Evolutionary conservation across 805 yeast species (phyloP).

Genomic region (Candida quercuum): DNA sequence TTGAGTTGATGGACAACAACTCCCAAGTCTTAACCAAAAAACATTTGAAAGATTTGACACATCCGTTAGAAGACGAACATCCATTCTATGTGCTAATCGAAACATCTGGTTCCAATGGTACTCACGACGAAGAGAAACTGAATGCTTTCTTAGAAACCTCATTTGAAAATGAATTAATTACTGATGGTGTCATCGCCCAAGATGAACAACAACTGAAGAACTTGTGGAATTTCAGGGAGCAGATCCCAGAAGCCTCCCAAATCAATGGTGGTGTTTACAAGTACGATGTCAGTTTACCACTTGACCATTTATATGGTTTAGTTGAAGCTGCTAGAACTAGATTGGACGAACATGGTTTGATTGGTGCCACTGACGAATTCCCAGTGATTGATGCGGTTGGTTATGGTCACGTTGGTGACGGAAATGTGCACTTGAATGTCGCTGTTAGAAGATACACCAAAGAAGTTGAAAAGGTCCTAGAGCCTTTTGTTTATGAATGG

Average conservation of each 20-base stretch:
- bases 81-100: slow-evolving; percentile 91
- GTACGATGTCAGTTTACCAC: slow-evolving; percentile 91
- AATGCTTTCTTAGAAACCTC: slow-evolving; percentile 77
- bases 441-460: slow-evolving; percentile 80
- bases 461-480: slow-evolving; percentile 73
- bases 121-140: slow-evolving; percentile 88
- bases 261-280: slow-evolving; percentile 92
- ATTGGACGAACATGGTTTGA: slow-evolving; percentile 49
- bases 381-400: slow-evolving; percentile 92
- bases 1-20: slow-evolving; percentile 85
- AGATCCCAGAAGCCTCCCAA: slow-evolving; percentile 84
- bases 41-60: slow-evolving; percentile 49
- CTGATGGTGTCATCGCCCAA: slow-evolving; percentile 95
- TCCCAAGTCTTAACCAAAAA: slow-evolving; percentile 60
- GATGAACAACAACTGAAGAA: slow-evolving; percentile 82
- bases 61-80: slow-evolving; percentile 78
- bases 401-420: slow-evolving; percentile 98
- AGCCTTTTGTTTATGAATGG: slow-evolving; percentile 95
- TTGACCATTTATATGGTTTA: slow-evolving; percentile 71
- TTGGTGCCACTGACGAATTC: slow-evolving; percentile 56
- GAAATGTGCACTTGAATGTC: slow-evolving; percentile 90
- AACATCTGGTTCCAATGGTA: slow-evolving; percentile 92
- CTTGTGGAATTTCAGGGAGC: slow-evolving; percentile 96
- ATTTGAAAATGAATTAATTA: slow-evolving; percentile 78
- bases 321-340: slow-evolving; percentile 72